phyloP scores from a whole-genome alignment of 371 early-diverging fungal genomes.

The Mortierella sp. region DNA sequence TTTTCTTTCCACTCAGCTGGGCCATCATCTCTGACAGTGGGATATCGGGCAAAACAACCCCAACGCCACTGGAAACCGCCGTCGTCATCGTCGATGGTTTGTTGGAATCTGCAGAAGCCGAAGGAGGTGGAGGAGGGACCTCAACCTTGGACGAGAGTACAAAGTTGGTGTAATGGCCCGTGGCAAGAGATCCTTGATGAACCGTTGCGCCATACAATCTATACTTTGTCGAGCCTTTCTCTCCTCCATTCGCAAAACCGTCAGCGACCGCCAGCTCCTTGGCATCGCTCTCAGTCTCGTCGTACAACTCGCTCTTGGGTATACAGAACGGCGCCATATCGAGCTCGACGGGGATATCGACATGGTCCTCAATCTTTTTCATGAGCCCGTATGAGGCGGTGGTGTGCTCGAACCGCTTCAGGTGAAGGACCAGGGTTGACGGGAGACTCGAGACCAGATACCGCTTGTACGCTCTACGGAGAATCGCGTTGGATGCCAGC shows the following conservation, averaged over 20 bases:
- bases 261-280: constrained; percentile 25
- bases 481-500: constrained; percentile 22
- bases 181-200: constrained; percentile 77
- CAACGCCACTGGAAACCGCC: background rate
- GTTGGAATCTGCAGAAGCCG: background rate
- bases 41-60: constrained; percentile 33
- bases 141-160: constrained; percentile 47
- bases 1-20: constrained; percentile 23
- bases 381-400: constrained; percentile 29
- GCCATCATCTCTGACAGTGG: constrained; percentile 30
- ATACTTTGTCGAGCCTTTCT: constrained; percentile 59
- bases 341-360: constrained; percentile 63
- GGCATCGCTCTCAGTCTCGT: constrained; percentile 25
- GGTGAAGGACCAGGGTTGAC: constrained; percentile 66
- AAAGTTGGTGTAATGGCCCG: constrained; percentile 81
- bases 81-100: background rate
- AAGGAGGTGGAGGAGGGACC: background rate
- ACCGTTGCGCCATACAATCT: constrained; percentile 79
- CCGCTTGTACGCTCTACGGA: constrained; percentile 56
- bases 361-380: constrained; percentile 59
- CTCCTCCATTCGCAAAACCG: constrained; percentile 10
- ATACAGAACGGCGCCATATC: constrained; percentile 67
- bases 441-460: constrained; percentile 61
- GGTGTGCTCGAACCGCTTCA: constrained; percentile 74
- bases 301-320: constrained; percentile 56